Base-by-base conservation (phyloP, 768 basidiomycete genomes). In the Termitomyces sp. region DNA sequence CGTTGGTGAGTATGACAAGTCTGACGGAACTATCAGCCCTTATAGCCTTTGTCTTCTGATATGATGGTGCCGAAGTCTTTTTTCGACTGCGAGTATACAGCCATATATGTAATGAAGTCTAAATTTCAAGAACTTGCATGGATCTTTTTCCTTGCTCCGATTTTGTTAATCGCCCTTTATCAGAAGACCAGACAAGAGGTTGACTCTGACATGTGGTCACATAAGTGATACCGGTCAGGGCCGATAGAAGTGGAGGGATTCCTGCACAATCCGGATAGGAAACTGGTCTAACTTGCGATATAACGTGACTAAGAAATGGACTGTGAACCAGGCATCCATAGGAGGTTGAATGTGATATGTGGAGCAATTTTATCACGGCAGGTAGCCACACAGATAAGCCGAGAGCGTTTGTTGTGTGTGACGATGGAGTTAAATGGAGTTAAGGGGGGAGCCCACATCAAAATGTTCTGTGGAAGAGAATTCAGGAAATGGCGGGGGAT, bases 361-460 rank as follows among this genome's bases (percentile, higher is more conserved):
- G 4, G 16, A 53, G 42, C 50, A 56, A 50, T 50, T 48, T 56
- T 58, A 58, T 51, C 39, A 23, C 33, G 29, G 16, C 27, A 50
- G 42, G 18, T 27, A 60, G 59, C 47, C 49, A 53, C 53, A 54
- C 53, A 58, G 38, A 38, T 23, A 16, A 23, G 40, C 10, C 31
- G 32, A 42, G 39, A n/a, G n/a, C n/a, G n/a, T n/a, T n/a, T n/a
- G n/a, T n/a, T n/a, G n/a, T n/a, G n/a, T 16, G 18, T 23, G 50
- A 25, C 18, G 50, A 44, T 41, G 20, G 32, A 0, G 25, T 38
- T 23, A 16, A 31, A 55, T 57, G 60, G 20, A 6, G 43, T n/a
- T 23, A 20, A 29, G 33, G 49, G 55, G 13, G 58, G 56, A 58
- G 54, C 33, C 54, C 54, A 53, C 54, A 57, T 61, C 59, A 56